These are phyloP conservation scores for Penicillium palitans DNA, from an alignment of 2,329 filamentous ascomycete genomes.

Conservation along the genomic window DNA sequence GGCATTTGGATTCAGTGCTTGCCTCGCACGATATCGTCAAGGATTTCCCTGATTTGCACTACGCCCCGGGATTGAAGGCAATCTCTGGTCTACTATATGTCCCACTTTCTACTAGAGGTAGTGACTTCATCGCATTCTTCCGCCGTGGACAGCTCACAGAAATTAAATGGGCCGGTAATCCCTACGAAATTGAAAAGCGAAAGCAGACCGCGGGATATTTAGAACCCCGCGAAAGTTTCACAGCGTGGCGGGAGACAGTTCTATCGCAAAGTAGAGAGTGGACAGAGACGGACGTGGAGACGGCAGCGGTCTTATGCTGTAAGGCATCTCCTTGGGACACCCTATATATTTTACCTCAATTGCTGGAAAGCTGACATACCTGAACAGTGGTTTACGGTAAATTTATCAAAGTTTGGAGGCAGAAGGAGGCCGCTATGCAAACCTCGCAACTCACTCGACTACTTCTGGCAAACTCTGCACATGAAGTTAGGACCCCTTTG, in stretches of 20 bases:
- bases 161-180: conserved; percentile 73
- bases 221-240: conserved; percentile 79
- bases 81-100: conserved; percentile 81
- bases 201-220: conserved; percentile 72
- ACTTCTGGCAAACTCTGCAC: conserved; percentile 81
- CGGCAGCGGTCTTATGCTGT: conserved; percentile 75
- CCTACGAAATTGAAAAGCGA: conserved; percentile 65
- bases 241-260: conserved; percentile 77
- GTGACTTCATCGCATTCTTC: conserved; percentile 90
- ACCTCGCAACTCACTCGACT: conserved; percentile 77
- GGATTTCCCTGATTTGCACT: conserved; percentile 80
- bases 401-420: conserved; percentile 91
- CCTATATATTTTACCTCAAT: neutral
- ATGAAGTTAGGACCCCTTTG: conserved; percentile 85
- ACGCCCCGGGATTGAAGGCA: conserved; percentile 73
- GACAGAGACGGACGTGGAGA: conserved; percentile 86
- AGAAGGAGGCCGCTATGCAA: conserved; percentile 82
- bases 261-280: conserved; percentile 82
- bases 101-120: conserved; percentile 71
- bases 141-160: conserved; percentile 74
- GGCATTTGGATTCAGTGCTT: conserved; percentile 70
- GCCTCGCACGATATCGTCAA: conserved; percentile 72
- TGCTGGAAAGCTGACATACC: neutral
- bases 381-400: conserved; percentile 70
- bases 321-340: neutral